Base-by-base conservation (phyloP, 2,329 filamentous ascomycete species). In the Penicillium frequentans region DNA sequence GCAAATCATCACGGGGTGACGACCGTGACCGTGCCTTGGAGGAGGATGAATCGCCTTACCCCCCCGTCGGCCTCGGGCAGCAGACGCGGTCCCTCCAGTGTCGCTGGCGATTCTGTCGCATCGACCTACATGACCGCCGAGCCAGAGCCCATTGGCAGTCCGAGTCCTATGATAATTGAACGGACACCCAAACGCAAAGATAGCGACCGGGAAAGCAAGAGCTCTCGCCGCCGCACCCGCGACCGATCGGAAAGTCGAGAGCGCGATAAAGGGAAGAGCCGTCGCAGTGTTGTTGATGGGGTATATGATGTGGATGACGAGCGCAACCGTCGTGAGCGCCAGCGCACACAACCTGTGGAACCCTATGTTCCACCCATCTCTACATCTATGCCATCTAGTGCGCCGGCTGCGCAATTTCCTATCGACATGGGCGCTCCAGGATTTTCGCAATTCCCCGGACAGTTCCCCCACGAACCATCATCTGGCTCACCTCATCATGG, bases 1-100 rank as follows among this genome's bases (percentile, higher is more conserved):
- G 70, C 63, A 77, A 74, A 65, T 72, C 75, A 55, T 67, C 76
- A 71, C 74, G 75, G 71, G 73, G 73, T 76, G 77, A 79, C 73
- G 76, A 78, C 72, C 76, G 76, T 74, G 75, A 75, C 55, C 72
- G 74, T 54, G 74, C 71, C 55, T 64, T 75, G 62, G 72, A 69
- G 62, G 72, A 69, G 62, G 72, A 69, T 52, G 72, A 75, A 61
- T 63, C 67, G 21, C 55, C 64, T 53, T 70, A 71, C 54, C 52
- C 66, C 66, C 44, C 62, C 66, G 10, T 64, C 68, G 14, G 52
- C 60, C 44, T 64, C 61, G 46, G 64, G 65, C 48, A 69, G 60
- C 60, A 65, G 52, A 60, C 69, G 68, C 45, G 64, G 67, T 52
- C 61, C 68, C 11, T 48, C 64, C 19, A 72, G 70, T 53, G 57